phyloP scores from a whole-genome alignment of 2,329 filamentous ascomycete genomes.

The Cadophora malorum region DNA sequence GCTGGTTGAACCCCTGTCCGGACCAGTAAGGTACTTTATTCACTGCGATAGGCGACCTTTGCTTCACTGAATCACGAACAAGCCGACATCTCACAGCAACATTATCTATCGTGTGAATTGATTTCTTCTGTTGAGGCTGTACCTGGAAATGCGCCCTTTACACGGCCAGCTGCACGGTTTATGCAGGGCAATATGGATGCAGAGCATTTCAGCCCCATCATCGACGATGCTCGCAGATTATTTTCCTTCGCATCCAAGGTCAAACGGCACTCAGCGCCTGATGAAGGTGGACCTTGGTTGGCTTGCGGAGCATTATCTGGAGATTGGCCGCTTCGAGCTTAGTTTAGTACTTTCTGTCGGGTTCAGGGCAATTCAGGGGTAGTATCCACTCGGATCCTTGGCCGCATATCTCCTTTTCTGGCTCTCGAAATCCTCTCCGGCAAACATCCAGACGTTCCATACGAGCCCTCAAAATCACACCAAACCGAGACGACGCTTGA shows the following conservation, averaged over 20 bases:
- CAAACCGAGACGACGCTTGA: not conserved
- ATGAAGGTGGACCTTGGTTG: not conserved
- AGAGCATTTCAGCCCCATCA: not conserved
- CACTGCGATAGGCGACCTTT: not conserved
- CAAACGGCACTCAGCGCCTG: not conserved
- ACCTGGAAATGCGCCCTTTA: not conserved
- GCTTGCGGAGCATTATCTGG: slow-evolving; percentile 7
- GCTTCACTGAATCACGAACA: no score
- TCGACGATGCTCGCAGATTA: not conserved
- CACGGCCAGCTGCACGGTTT: slow-evolving; percentile 5
- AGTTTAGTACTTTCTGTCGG: slow-evolving; percentile 3
- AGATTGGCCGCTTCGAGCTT: not conserved
- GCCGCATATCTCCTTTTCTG: not conserved
- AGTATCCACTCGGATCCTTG: not conserved
- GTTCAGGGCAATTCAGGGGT: slow-evolving; percentile 8
- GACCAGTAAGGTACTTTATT: no score
- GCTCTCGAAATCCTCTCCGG: not conserved
- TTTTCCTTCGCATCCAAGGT: not conserved
- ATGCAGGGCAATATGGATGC: slow-evolving; percentile 1
- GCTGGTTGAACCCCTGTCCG: no score
- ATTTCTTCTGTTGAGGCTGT: slow-evolving; percentile 3
- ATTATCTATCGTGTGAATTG: not conserved
- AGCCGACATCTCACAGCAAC: not conserved
- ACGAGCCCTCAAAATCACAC: not conserved
- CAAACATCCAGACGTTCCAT: not conserved